Percentiles rank a stretch among this genome's conserved stretches.
phyloP scores from a whole-genome alignment of 1,139 yeast species.

The Diutina rugosa region DNA sequence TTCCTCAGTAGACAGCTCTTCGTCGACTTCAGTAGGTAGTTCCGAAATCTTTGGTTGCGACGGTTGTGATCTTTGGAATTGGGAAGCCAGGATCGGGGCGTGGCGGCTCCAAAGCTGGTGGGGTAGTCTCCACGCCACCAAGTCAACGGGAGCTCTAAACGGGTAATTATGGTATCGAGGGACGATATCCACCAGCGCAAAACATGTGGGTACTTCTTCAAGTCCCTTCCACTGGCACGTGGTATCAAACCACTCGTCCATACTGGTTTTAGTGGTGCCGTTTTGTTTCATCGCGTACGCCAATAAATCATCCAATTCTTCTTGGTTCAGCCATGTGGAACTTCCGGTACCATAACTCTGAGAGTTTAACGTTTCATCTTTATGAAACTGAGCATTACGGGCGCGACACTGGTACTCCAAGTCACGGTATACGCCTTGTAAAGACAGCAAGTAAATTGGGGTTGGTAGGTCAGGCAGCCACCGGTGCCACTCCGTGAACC shows the following conservation, averaged over 20 bases:
- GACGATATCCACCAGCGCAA: conserved; percentile 15
- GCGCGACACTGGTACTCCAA: conserved; percentile 39
- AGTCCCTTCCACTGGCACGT: conserved; percentile 3
- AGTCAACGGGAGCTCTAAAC: background rate
- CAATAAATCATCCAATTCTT: conserved; percentile 13
- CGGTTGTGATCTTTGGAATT: background rate
- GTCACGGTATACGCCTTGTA: conserved; percentile 51
- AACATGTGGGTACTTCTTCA: conserved; percentile 15
- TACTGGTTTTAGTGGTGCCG: conserved; percentile 6
- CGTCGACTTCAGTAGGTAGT: background rate
- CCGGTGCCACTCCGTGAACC: conserved; percentile 22
- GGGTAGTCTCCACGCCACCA: background rate
- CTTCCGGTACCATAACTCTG: background rate
- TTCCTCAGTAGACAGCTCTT: background rate
- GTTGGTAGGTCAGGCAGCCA: background rate
- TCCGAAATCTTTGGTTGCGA: background rate
- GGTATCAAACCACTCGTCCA: background rate
- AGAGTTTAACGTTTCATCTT: background rate
- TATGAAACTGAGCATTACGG: conserved; percentile 10
- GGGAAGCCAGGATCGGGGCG: background rate
- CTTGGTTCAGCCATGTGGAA: background rate
- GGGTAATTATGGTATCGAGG: conserved; percentile 2
- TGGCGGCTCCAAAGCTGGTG: background rate
- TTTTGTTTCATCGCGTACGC: conserved; percentile 19
- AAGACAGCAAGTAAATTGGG: conserved; percentile 38